These are phyloP conservation scores for Beauveria caledonica DNA, from an alignment of 2,329 filamentous ascomycete genomes.

Conservation along the genomic window DNA sequence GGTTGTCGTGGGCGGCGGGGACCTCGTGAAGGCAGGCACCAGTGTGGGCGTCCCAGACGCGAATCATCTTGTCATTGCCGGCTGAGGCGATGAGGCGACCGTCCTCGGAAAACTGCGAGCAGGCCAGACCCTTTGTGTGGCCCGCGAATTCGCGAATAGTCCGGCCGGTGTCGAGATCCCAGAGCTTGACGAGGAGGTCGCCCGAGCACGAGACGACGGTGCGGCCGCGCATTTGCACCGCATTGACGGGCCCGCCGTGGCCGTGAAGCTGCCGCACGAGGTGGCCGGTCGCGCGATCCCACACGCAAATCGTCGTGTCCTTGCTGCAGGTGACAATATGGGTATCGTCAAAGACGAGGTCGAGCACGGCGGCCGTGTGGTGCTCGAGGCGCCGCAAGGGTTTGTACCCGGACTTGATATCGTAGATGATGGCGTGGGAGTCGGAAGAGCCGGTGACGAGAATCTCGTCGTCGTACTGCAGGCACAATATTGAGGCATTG, in stretches of 20 bases:
- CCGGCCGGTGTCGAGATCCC: constrained; percentile 85
- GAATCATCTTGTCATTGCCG: constrained; percentile 91
- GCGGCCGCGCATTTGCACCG: constrained; percentile 89
- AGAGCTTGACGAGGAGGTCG: constrained; percentile 87
- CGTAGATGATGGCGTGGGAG: constrained; percentile 83
- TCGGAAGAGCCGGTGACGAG: constrained; percentile 95
- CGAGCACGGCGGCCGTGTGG: constrained; percentile 83
- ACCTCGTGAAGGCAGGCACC: constrained; percentile 76
- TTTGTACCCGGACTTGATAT: constrained; percentile 67
- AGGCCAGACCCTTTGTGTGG: constrained; percentile 88
- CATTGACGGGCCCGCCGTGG: constrained; percentile 89
- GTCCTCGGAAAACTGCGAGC: constrained; percentile 92
- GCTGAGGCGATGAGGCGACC: constrained; percentile 89
- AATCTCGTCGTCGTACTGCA: constrained; percentile 89
- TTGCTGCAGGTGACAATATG: constrained; percentile 97
- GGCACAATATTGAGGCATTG: constrained; percentile 84
- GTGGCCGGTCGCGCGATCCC: constrained; percentile 73
- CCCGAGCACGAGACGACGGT: constrained; percentile 89
- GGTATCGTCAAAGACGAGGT: constrained; percentile 84
- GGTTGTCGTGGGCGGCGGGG: constrained; percentile 70
- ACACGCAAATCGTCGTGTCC: constrained; percentile 87
- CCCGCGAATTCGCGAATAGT: constrained; percentile 85
- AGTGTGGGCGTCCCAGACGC: constrained; percentile 90
- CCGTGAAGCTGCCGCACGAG: constrained; percentile 74
- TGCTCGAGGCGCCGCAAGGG: constrained; percentile 70